Percentiles rank a stretch among this genome's conserved stretches.
Evolutionary conservation across 140 eudicot species (phyloP).

Genomic region (Senecio squalidus): DNA sequence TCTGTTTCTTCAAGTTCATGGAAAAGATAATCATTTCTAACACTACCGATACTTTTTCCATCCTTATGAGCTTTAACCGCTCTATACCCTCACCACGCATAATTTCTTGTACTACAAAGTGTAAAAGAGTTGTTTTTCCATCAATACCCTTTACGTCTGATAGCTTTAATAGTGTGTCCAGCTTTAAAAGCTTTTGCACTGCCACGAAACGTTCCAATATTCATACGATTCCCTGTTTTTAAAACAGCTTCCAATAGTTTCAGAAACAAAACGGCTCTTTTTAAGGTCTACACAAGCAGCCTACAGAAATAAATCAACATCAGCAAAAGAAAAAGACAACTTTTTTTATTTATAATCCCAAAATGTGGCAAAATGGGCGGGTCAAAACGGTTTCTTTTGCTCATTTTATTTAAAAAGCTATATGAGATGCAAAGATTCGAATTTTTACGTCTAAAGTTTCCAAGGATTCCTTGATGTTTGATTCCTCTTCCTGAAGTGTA

Average conservation of each 20-base stretch:
- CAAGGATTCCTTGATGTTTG: constrained; percentile 58
- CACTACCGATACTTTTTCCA: constrained; percentile 29
- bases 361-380: background rate
- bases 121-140: constrained; percentile 93
- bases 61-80: constrained; percentile 58
- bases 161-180: constrained; percentile 81
- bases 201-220: constrained; percentile 91
- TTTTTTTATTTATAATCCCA: background rate
- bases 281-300: constrained; percentile 85
- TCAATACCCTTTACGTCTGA: constrained; percentile 89
- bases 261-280: constrained; percentile 67
- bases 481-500: constrained; percentile 75
- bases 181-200: constrained; percentile 94
- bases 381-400: background rate
- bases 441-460: constrained; percentile 61
- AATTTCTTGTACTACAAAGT: constrained; percentile 89
- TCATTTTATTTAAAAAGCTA: no score
- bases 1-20: constrained; percentile 46
- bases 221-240: constrained; percentile 97
- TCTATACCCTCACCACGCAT: constrained; percentile 85
- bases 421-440: constrained; percentile 1
- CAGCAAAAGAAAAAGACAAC: background rate
- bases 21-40: constrained; percentile 47
- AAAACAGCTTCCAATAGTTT: constrained; percentile 93
- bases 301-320: no score